Conservation (phyloP, 2,329 filamentous ascomycete genomes). For the Neonectria hederae region DNA sequence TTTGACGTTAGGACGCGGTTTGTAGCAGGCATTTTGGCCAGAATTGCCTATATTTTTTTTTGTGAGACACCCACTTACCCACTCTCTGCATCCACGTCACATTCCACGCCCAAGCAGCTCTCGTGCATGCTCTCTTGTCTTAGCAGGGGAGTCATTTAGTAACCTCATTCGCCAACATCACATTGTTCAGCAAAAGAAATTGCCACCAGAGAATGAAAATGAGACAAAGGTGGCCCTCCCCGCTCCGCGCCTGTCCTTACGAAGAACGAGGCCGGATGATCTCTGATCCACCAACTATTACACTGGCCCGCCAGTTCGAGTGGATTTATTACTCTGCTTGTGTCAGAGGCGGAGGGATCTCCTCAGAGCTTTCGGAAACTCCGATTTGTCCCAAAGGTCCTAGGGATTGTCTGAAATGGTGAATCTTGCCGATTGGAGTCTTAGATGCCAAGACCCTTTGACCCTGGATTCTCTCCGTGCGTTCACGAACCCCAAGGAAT, state of each 20-base stretch:
- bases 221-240: neutral
- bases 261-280: slow-evolving; percentile 6
- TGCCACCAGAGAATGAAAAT: slow-evolving; percentile 9
- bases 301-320: slow-evolving; percentile 14
- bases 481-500: neutral
- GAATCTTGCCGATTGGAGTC: slow-evolving; percentile 5
- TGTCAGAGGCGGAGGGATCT: slow-evolving; percentile 1
- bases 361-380: slow-evolving; percentile 4
- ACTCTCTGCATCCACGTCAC: slow-evolving; percentile 3
- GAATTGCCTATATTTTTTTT: neutral
- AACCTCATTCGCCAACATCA: neutral
- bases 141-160: neutral
- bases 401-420: neutral
- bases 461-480: neutral
- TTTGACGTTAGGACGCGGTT: neutral
- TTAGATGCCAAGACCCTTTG: neutral
- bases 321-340: neutral
- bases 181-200: neutral
- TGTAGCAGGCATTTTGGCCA: neutral
- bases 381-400: slow-evolving; percentile 7
- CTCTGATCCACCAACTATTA: slow-evolving; percentile 14
- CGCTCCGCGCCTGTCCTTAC: slow-evolving; percentile 7
- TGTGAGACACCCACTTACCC: neutral
- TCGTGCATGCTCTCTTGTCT: neutral
- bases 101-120: neutral